Evolutionary conservation across 2,329 filamentous ascomycete species (phyloP).

Genomic region (Apiospora phragmitis): DNA sequence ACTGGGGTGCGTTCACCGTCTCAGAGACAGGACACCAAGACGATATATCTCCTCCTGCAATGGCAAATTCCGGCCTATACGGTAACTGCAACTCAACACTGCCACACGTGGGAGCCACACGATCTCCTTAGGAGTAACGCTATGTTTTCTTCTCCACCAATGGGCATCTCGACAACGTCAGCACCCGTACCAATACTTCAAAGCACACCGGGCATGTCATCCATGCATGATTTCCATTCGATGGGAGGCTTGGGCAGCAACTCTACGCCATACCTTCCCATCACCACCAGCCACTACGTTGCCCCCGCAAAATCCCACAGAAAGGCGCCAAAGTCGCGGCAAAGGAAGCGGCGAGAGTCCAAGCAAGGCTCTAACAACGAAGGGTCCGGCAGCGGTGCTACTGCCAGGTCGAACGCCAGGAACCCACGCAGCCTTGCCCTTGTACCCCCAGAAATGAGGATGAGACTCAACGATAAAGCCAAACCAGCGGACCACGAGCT

Average conservation of each 20-base stretch:
- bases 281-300: background rate
- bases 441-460: background rate
- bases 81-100: background rate
- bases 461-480: background rate
- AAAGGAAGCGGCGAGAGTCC: background rate
- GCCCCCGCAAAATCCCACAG: background rate
- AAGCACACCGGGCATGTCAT: background rate
- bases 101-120: slow-evolving; percentile 24
- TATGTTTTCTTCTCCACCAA: background rate
- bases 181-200: background rate
- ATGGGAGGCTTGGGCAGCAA: background rate
- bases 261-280: background rate
- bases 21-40: slow-evolving; percentile 30
- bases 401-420: background rate
- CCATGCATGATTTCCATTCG: background rate
- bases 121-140: slow-evolving; percentile 20
- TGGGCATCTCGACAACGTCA: background rate
- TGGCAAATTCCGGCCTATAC: background rate
- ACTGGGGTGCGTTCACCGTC: slow-evolving; percentile 39
- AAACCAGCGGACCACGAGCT: background rate
- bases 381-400: background rate
- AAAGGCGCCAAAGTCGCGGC: background rate
- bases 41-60: slow-evolving; percentile 20
- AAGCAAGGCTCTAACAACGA: background rate
- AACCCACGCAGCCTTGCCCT: background rate